Conservation (phyloP, 2,329 filamentous ascomycete species). For the Alternaria sp. region DNA sequence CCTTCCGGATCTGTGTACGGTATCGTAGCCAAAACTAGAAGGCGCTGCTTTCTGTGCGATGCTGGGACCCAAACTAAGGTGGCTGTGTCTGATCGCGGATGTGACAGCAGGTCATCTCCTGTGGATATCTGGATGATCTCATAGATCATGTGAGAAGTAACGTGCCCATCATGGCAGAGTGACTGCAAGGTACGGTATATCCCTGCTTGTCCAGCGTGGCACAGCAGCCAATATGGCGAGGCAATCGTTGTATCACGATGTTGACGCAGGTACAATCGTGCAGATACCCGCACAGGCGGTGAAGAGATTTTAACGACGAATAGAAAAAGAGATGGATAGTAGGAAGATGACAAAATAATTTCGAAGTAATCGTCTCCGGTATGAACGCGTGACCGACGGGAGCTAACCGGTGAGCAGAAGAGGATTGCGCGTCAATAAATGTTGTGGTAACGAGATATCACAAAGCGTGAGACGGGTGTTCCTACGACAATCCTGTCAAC, state of each 20-base stretch:
- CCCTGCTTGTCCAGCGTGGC: slow-evolving; percentile 5
- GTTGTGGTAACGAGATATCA: slow-evolving; percentile 10
- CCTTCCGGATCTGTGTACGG: neutral
- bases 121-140: slow-evolving; percentile 1
- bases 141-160: neutral
- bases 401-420: neutral
- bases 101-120: slow-evolving; percentile 10
- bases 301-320: neutral
- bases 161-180: neutral
- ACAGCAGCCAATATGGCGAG: slow-evolving; percentile 16
- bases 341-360: neutral
- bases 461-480: slow-evolving; percentile 9
- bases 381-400: neutral
- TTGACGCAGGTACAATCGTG: slow-evolving; percentile 23
- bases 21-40: neutral
- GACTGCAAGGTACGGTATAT: slow-evolving; percentile 18
- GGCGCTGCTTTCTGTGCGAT: slow-evolving; percentile 19
- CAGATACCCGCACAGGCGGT: slow-evolving; percentile 13
- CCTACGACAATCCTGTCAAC: slow-evolving; percentile 25
- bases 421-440: slow-evolving; percentile 7
- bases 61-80: slow-evolving; percentile 20
- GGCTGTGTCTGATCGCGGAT: neutral
- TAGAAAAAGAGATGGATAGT: neutral
- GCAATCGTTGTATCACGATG: slow-evolving; percentile 16
- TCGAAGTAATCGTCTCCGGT: neutral